A percentile compares a stretch with the other conserved stretches of the same genome.
Conservation (phyloP, 2,329 filamentous ascomycete genomes). For the Diaporthe capsici region DNA sequence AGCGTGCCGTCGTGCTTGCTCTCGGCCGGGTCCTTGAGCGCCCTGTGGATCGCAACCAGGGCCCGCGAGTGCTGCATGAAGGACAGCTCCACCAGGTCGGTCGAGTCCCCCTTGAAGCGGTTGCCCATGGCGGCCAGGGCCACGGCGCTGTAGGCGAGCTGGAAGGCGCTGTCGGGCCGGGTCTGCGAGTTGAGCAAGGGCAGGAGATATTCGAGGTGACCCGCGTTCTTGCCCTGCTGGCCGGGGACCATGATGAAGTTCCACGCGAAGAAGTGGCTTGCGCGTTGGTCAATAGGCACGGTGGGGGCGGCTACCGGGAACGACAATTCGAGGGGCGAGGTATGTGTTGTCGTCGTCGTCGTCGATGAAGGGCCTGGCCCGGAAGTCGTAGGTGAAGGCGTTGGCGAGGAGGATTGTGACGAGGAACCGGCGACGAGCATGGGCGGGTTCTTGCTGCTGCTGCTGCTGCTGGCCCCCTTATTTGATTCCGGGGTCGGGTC, state of each 20-base stretch:
- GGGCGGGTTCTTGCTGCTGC: background rate
- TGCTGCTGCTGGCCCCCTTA: background rate
- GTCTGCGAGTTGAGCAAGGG: slow-evolving; percentile 65
- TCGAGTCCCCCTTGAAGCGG: slow-evolving; percentile 54
- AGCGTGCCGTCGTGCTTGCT: slow-evolving; percentile 69
- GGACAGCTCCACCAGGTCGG: slow-evolving; percentile 56
- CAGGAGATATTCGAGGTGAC: slow-evolving; percentile 71
- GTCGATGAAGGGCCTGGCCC: slow-evolving; percentile 33
- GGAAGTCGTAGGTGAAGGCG: slow-evolving; percentile 44
- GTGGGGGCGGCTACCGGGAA: slow-evolving; percentile 53
- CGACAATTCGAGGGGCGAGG: slow-evolving; percentile 43
- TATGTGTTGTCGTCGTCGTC: slow-evolving; percentile 36
- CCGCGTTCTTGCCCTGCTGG: slow-evolving; percentile 59
- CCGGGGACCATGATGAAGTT: slow-evolving; percentile 71
- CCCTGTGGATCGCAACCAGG: slow-evolving; percentile 64
- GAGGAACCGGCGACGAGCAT: background rate
- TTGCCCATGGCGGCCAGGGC: slow-evolving; percentile 71
- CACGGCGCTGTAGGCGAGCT: slow-evolving; percentile 71
- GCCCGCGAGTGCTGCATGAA: slow-evolving; percentile 68
- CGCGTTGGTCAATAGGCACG: slow-evolving; percentile 67
- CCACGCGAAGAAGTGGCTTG: slow-evolving; percentile 71
- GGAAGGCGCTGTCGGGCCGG: slow-evolving; percentile 60
- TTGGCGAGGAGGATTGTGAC: slow-evolving; percentile 4
- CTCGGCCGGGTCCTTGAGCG: slow-evolving; percentile 64
- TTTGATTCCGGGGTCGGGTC: slow-evolving; percentile 13